Base-by-base conservation (phyloP, 768 basidiomycete genomes). In the Candolleomyces eurysporus region DNA sequence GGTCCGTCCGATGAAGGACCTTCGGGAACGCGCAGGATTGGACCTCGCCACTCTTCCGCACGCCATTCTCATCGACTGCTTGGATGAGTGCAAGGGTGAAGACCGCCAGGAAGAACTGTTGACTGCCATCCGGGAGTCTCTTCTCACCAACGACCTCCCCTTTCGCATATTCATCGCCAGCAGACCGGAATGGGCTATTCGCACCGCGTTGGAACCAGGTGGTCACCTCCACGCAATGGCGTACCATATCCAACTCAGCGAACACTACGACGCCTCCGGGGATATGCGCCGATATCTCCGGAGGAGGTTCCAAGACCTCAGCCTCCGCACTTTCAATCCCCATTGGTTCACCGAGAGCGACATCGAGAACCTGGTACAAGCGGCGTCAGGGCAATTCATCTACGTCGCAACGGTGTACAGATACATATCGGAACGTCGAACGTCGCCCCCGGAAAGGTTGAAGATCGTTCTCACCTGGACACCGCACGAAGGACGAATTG, bases 91-190 rank as follows among this genome's bases (percentile, higher is more conserved):
- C 26, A 26, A 26, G 26, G 26, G 26, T 26, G 26, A 26, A 26
- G 26, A 26, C 26, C 26, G 26, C 26, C 26, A 26, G 26, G 4
- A 2, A 4, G 26, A 26, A 26, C 26, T 26, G 26, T 26, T 26
- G 26, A 26, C 26, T 26, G 26, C 26, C 26, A 26, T 26, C 26
- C 26, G 26, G 26, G 26, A 26, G 26, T 26, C 26, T 26, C 26
- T 26, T 26, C 26, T 26, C 26, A 26, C 26, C 26, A 26, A 26
- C 26, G 26, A 26, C 26, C n/a, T n/a, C n/a, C n/a, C n/a, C n/a
- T n/a, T n/a, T n/a, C n/a, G n/a, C n/a, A n/a, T n/a, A 4, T 10
- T 54, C 14, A 17, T 60, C n/a, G 59, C 59, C 22, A 60, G 59
- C 32, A 32, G 59, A 5, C 51, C 59, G 26, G 59, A 60, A n/a